A percentile compares a stretch with the other conserved stretches of the same genome.
These are phyloP conservation scores for Verbena officinalis DNA, from an alignment of 257 asterid species.

Conservation along the genomic window DNA sequence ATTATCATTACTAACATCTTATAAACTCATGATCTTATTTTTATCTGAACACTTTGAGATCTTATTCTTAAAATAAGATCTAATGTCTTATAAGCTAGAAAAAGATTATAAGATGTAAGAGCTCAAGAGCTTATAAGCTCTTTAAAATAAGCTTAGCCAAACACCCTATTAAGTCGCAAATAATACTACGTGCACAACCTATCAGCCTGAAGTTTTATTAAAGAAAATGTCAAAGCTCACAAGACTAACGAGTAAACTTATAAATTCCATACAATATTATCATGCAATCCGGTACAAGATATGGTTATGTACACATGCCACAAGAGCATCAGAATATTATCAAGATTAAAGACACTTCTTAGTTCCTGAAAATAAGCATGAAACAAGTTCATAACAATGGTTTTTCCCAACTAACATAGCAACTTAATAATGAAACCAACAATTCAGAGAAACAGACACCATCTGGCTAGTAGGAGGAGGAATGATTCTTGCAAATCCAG, in stretches of 20 bases:
- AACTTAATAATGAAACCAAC: conserved; percentile 24
- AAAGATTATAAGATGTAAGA: too few species aligned
- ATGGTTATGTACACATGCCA: conserved; percentile 46
- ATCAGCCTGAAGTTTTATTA: background rate
- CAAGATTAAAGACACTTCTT: conserved; percentile 32
- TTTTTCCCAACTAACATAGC: conserved; percentile 33
- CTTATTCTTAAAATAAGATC: too few species aligned
- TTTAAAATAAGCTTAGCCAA: too few species aligned
- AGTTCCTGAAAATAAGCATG: conserved; percentile 38
- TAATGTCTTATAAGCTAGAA: too few species aligned
- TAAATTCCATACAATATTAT: conserved; percentile 20
- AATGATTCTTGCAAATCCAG: conserved; percentile 34
- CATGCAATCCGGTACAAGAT: conserved; percentile 40
- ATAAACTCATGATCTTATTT: too few species aligned
- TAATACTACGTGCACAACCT: background rate
- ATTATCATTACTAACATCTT: too few species aligned
- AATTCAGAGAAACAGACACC: conserved; percentile 33
- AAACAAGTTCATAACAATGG: conserved; percentile 35
- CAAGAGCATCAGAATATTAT: conserved; percentile 31
- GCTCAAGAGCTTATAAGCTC: too few species aligned
- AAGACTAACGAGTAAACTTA: background rate
- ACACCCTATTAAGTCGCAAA: background rate
- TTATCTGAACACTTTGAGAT: too few species aligned
- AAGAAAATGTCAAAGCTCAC: background rate
- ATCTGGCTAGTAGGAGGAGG: conserved; percentile 46